Base-by-base conservation (phyloP, 75 land plant genomes). In the Larix kaempferi region DNA sequence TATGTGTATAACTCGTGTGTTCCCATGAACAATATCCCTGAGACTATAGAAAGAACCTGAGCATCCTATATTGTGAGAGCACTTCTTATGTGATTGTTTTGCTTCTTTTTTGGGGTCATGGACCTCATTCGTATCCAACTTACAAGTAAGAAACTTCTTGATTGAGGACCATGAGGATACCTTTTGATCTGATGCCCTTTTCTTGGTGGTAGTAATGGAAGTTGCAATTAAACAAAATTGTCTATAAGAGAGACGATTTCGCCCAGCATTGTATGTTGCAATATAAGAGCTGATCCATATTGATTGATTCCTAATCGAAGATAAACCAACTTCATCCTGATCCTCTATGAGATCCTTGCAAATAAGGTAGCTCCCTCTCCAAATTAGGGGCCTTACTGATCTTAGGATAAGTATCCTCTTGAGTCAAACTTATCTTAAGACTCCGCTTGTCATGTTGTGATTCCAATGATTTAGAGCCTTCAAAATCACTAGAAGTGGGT, bases 1-100 rank as follows among this genome's bases (percentile, higher is more conserved):
- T 67, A 81, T 86, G 21, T 86, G 88, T 80, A 84, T 83, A n/a
- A 80, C 81, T 77, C 76, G 78, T 12, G 86, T 76, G 81, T 83
- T 80, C 26, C 74, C 74, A 55, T 73, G 74, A 49, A 73, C 35
- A 73, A 73, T 22, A 37, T 80, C 78, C 59, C 55, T 80, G 22
- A 76, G 66, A 74, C 66, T 85, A 64, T 86, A 87, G 15, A 91
- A 76, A 59, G 89, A 89, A 1, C 86, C 89, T 27, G 86, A 85
- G 71, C 89, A 87, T 49, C 74, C 82, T 75, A 86, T 77, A 57
- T 77, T 82, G 17, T 73, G 74, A 26, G 54, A 73, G 21, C 55
- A 22, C 26, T 71, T 71, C 33, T 26, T 73, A 33, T 13, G 26
- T 14, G 74, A 26, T 3, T 73, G 0, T 55, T 73, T 26, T 52